Percentiles rank a stretch among this genome's conserved stretches.
Conservation (phyloP, 768 basidiomycete genomes). For the Boletellus ananiceps region DNA sequence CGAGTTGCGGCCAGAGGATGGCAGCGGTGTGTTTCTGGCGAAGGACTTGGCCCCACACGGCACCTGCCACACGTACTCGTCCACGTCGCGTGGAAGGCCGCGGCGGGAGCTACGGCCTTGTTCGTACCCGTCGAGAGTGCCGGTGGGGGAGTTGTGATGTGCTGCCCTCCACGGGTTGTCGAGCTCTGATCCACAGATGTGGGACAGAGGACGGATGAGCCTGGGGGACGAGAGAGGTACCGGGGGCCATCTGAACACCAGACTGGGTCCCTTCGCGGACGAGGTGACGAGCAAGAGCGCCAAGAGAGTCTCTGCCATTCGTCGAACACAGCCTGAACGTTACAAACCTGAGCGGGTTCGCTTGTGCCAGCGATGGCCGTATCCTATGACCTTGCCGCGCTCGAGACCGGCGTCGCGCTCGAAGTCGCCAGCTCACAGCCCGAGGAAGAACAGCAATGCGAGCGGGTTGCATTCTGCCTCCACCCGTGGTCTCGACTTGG, state of each 20-base stretch:
- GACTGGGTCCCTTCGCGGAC: conserved; percentile 72
- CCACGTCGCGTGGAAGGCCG: conserved; percentile 25
- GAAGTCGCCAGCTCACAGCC: conserved; percentile 37
- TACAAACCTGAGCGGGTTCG: no score
- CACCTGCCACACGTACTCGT: conserved; percentile 62
- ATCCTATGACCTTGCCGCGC: conserved; percentile 7
- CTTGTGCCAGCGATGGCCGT: not conserved
- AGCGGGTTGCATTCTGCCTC: conserved; percentile 61
- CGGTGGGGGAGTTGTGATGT: conserved; percentile 35
- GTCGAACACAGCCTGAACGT: no score
- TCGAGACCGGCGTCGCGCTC: conserved; percentile 42
- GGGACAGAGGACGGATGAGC: conserved; percentile 65
- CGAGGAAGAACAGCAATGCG: conserved; percentile 11
- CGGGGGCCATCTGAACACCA: conserved; percentile 86
- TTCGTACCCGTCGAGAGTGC: conserved; percentile 18
- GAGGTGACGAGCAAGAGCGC: conserved; percentile 81
- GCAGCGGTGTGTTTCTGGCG: conserved; percentile 39
- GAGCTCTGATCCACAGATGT: conserved; percentile 41
- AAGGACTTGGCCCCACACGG: conserved; percentile 45
- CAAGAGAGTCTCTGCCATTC: conserved; percentile 74
- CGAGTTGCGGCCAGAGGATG: conserved; percentile 49
- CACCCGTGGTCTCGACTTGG: conserved; percentile 89
- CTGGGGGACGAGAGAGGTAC: conserved; percentile 58
- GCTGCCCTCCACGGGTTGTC: conserved; percentile 77
- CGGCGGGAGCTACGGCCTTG: not conserved